A percentile compares a stretch with the other conserved stretches of the same genome.
Evolutionary conservation across 2,329 filamentous ascomycete genomes (phyloP).

Genomic region (Nectriaceae sp.): DNA sequence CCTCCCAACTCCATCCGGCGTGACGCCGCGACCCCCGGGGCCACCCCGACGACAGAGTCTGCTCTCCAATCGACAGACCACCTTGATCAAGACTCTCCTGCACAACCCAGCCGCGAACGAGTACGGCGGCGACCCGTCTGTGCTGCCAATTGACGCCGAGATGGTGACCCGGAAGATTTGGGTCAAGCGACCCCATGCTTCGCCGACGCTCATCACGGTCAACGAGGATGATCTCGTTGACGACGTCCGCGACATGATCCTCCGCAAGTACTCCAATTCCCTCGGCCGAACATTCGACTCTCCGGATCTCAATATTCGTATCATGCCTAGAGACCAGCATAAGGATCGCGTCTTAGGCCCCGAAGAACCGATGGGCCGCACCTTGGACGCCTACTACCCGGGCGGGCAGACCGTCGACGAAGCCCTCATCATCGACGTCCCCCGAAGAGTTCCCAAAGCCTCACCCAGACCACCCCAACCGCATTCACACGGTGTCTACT

Average conservation of each 20-base stretch:
- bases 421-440: slow-evolving; percentile 87
- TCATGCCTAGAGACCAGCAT: slow-evolving; percentile 68
- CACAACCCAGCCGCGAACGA: slow-evolving; percentile 23
- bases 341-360: slow-evolving; percentile 75
- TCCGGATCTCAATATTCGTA: slow-evolving; percentile 81
- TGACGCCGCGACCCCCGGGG: slow-evolving; percentile 19
- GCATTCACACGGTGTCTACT: slow-evolving; percentile 48
- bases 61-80: slow-evolving; percentile 40
- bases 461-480: slow-evolving; percentile 57
- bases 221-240: slow-evolving; percentile 90
- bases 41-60: slow-evolving; percentile 35
- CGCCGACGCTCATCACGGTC: slow-evolving; percentile 83
- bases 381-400: slow-evolving; percentile 81
- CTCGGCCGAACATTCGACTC: slow-evolving; percentile 86
- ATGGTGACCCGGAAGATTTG: slow-evolving; percentile 83
- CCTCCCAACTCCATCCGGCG: slow-evolving; percentile 23
- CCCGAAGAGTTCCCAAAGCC: slow-evolving; percentile 75
- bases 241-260: slow-evolving; percentile 88
- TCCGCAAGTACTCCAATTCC: slow-evolving; percentile 92
- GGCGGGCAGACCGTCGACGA: slow-evolving; percentile 87
- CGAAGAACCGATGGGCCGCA: slow-evolving; percentile 79
- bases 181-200: slow-evolving; percentile 86
- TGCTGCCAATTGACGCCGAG: slow-evolving; percentile 41
- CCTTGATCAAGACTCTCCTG: slow-evolving; percentile 35
- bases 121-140: slow-evolving; percentile 18